These are phyloP conservation scores for Entomophthora muscae DNA, from an alignment of 371 early-diverging fungal species.

Conservation along the genomic window DNA sequence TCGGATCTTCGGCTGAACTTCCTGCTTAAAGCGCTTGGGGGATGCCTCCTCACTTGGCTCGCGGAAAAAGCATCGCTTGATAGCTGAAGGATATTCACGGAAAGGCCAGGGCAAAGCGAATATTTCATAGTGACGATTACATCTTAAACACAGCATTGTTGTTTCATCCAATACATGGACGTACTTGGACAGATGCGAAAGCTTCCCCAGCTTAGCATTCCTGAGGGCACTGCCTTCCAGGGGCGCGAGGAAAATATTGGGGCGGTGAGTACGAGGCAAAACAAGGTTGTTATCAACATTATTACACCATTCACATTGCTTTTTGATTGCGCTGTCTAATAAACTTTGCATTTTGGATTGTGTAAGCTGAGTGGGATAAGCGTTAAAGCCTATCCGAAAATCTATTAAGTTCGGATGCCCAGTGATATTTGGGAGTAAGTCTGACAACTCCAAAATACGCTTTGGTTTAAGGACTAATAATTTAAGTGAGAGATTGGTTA, in stretches of 20 bases:
- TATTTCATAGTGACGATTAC: background rate
- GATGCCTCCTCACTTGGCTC: background rate
- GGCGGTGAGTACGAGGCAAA: background rate
- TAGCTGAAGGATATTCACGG: background rate
- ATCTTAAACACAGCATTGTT: conserved; percentile 14
- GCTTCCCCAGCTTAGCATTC: background rate
- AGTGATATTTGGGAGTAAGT: background rate
- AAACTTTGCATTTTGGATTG: background rate
- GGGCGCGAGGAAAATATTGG: background rate
- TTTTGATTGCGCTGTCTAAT: background rate
- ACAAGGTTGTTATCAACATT: background rate
- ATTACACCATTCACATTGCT: background rate
- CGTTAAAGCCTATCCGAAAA: background rate
- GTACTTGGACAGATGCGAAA: background rate
- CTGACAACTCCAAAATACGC: background rate
- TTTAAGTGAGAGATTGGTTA: background rate
- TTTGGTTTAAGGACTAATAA: background rate
- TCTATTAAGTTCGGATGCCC: background rate
- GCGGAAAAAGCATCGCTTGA: background rate
- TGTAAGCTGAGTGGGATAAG: background rate
- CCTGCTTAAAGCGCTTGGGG: background rate
- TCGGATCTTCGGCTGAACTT: background rate
- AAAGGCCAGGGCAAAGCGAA: conserved; percentile 6
- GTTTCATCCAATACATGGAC: conserved; percentile 14
- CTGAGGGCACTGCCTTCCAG: background rate